Evolutionary conservation across 345 rosid species (phyloP).

Genomic region (Gynandropsis gynandra): DNA sequence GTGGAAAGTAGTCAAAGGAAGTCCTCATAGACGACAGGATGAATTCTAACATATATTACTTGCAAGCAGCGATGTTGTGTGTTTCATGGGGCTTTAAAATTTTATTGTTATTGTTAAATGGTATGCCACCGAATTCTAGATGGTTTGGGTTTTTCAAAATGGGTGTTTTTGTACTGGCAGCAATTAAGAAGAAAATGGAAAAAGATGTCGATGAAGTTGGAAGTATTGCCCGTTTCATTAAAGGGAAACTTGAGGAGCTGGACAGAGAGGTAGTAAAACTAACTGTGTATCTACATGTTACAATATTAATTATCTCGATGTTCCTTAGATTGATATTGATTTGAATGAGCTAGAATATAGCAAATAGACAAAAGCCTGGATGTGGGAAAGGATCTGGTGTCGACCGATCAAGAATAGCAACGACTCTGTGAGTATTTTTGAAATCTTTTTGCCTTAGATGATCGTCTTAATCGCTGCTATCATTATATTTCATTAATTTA

Average conservation of each 20-base stretch:
- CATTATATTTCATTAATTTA: too few species aligned
- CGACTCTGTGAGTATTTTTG: slow-evolving; percentile 48
- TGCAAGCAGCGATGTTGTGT: too few species aligned
- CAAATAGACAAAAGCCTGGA: slow-evolving; percentile 82
- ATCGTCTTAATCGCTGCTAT: background rate
- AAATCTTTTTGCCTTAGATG: background rate
- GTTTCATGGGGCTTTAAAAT: slow-evolving; percentile 1
- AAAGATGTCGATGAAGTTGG: slow-evolving; percentile 73
- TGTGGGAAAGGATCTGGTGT: slow-evolving; percentile 82
- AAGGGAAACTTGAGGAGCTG: slow-evolving; percentile 51
- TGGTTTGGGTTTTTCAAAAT: slow-evolving; percentile 12
- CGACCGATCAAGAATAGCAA: slow-evolving; percentile 83
- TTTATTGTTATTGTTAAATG: slow-evolving; percentile 10
- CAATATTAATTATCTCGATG: background rate
- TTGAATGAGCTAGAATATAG: slow-evolving; percentile 46
- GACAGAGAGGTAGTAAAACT: slow-evolving; percentile 49
- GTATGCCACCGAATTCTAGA: background rate
- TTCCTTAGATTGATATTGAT: background rate
- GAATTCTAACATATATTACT: slow-evolving; percentile 1
- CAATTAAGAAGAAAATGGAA: slow-evolving; percentile 74
- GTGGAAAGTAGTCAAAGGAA: background rate
- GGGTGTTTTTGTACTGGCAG: slow-evolving; percentile 34
- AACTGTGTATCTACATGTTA: slow-evolving; percentile 13
- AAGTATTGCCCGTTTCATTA: slow-evolving; percentile 50
- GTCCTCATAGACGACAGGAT: background rate